Evolutionary conservation across 805 yeast genomes (phyloP), one percentile per base, ranked within the genome.

Genomic region (Pichia sporocuriosa): DNA sequence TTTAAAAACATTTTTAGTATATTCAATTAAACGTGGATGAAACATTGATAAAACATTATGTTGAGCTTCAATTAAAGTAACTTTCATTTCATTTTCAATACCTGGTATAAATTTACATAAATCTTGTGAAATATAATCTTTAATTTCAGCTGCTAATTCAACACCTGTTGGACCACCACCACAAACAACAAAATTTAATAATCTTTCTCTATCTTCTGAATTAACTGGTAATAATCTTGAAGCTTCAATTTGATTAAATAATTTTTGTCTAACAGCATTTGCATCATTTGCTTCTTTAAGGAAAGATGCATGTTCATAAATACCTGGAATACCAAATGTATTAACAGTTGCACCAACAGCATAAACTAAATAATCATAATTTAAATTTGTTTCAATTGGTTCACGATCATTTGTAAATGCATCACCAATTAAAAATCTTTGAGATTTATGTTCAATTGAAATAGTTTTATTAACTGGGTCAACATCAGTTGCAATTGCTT

Each of bases 91-190:
- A 53, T 72, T 68, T 50, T 86, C 80, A 51, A 89, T 76, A 56
- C 75, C 82, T 32, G 97, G 97, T 68, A 85, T 82, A 88, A 94
- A 85, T 66, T 81, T 84, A 55, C 69, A 67, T 66, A 89, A 73
- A 65, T 89, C 97, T 64, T 89, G 94, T 63, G 84, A 88, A 48
- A 88, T 84, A 66, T 85, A 90, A 66, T 89, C 97, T 68, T 84
- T 94, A 55, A 89, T 69, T 67, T 90, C 97, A 58, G 95, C 97
- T 52, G 97, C 96, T 56, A 88, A 84, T 68, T 88, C 97, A 48
- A 89, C 96, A 69, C 97, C 97, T 33, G 97, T 89, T 61, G 97
- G 97, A 50, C 97, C 97, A 66, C 97, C 97, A 57, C 97, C 97
- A 53, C 93, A 94, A 48, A 90, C 95, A 48, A 90, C 90, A 55